These are phyloP conservation scores for Euphorbia celastroides DNA, from an alignment of 441 rosid species.

Conservation along the genomic window DNA sequence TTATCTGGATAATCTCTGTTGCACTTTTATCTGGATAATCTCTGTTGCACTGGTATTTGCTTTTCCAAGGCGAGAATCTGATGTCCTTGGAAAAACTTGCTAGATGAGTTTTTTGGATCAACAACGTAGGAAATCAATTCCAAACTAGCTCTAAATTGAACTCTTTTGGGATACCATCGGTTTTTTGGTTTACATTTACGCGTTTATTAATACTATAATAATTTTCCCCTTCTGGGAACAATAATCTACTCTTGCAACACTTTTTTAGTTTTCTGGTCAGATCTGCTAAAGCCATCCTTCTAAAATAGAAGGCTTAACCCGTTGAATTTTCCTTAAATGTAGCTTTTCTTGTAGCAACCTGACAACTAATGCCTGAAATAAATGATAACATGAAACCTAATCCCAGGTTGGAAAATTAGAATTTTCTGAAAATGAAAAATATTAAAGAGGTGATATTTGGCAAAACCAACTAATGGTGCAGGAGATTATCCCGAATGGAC, in stretches of 20 bases:
- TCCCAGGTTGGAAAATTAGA: not conserved
- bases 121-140: too few species aligned
- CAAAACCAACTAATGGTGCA: conserved; percentile 1
- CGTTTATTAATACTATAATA: not conserved
- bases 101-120: too few species aligned
- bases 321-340: not conserved
- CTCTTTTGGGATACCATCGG: not conserved
- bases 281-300: not conserved
- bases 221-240: not conserved
- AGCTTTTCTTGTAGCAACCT: not conserved
- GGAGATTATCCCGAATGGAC: not conserved
- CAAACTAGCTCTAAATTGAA: too few species aligned
- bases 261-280: not conserved
- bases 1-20: not conserved
- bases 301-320: not conserved
- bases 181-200: not conserved
- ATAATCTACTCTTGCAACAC: not conserved
- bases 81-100: too few species aligned
- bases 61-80: too few species aligned
- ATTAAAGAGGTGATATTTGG: not conserved
- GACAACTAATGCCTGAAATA: not conserved
- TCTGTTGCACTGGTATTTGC: not conserved
- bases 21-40: not conserved
- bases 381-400: not conserved
- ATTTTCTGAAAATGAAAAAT: not conserved